Evolutionary conservation across 257 asterid species (phyloP), one percentile per base, ranked within the genome.

Genomic region (Solanum boliviense): DNA sequence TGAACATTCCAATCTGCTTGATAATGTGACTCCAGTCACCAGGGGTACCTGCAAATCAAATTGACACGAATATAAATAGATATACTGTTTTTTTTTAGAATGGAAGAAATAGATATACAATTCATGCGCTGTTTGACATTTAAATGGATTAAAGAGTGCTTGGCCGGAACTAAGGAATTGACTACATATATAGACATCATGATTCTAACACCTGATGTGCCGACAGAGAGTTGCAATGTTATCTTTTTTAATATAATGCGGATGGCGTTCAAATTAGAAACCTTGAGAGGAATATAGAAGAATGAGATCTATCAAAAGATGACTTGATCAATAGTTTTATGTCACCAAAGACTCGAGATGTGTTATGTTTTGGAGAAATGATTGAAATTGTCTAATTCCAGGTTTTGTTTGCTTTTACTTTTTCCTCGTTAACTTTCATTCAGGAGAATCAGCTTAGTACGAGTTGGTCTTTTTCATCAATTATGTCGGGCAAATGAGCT

Each of bases 1-100:
- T 97, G 91, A 97, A 97, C 99, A 97, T 97, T 87, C 99, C 99
- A 70, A 95, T 97, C 91, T 95, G 99, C 95, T 97, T 97, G 92
- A 97, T 92, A 44, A 97, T 97, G 94, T 97, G 99, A 87, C 96
- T 97, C 99, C 99, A 97, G 88, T 97, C 99, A 88, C 99, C 99
- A 70, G 99, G 99, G 72, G 98, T 95, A 82, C 97, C 99, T 97
- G 93, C 91, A 90, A 91, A 73, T 41, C 44, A n/a, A 74, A 81
- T 48, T 29, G 46, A 44, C 12, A 11, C 39, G 21, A 62, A 67
- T 46, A 67, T 16, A 39, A 85, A 67, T 25, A 67, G 7, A 85
- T 38, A 85, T 16, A 6, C 23, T 52, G 23, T 52, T 41, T 39
- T 41, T 39, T 41, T 41, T 41, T 7, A 41, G 46, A 41, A 41